Conservation (phyloP, 495 filamentous ascomycete species). For the Cercophora samala region DNA sequence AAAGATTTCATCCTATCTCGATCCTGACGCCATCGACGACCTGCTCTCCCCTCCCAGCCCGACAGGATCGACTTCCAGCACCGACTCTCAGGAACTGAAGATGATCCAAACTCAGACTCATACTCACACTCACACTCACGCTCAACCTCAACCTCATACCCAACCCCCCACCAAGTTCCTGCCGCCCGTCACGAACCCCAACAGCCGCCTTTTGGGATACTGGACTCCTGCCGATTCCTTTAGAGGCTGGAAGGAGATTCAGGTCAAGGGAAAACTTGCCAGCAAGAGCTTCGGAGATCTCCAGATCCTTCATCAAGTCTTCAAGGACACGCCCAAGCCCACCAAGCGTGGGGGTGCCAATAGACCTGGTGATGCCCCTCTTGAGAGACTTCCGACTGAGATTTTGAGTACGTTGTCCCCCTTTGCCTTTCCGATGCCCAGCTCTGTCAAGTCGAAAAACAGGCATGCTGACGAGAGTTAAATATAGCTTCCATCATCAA, state of each 20-base stretch:
- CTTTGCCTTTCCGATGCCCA: slow-evolving; percentile 1
- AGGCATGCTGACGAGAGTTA: slow-evolving; percentile 18
- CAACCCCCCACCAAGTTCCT: slow-evolving; percentile 36
- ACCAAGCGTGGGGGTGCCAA: slow-evolving; percentile 28
- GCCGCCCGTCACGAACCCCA: slow-evolving; percentile 43
- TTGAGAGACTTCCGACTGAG: slow-evolving; percentile 69
- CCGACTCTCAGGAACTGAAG: slow-evolving; percentile 21
- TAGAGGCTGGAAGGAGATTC: slow-evolving; percentile 69
- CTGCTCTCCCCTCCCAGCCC: slow-evolving; percentile 20
- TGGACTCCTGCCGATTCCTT: slow-evolving; percentile 71
- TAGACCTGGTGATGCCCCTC: slow-evolving; percentile 40
- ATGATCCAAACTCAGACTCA: slow-evolving; percentile 42
- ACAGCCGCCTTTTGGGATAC: slow-evolving; percentile 53
- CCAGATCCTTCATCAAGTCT: slow-evolving; percentile 54
- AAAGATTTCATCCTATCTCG: slow-evolving; percentile 57
- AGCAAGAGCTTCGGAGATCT: slow-evolving; percentile 74
- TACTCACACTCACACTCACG: background rate
- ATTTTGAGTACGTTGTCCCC: slow-evolving; percentile 60
- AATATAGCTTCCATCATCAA: slow-evolving; percentile 71
- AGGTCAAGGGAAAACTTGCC: slow-evolving; percentile 59
- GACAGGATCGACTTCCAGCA: slow-evolving; percentile 15
- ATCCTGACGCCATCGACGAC: slow-evolving; percentile 45
- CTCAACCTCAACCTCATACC: background rate
- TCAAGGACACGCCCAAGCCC: slow-evolving; percentile 42
- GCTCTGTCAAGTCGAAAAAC: no score